These are phyloP conservation scores for Fallopia convolvulus DNA, from an alignment of 148 eudicot genomes.

Conservation along the genomic window DNA sequence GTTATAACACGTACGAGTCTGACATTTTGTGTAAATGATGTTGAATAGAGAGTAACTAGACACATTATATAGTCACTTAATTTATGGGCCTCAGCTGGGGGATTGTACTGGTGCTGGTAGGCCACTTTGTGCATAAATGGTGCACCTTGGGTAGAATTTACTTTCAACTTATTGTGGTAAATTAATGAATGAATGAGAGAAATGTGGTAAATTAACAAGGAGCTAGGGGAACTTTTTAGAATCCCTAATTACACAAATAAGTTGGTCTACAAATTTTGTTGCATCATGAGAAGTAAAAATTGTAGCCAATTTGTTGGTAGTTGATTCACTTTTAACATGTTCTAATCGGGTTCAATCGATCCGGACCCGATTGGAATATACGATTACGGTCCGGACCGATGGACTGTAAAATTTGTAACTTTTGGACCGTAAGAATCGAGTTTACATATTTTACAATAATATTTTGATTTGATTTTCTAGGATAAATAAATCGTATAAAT, in stretches of 20 bases:
- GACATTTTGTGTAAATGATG: conserved; percentile 10
- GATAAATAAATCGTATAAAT: too few species aligned
- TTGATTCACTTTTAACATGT: not conserved
- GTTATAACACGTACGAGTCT: not conserved
- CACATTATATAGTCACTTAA: conserved; percentile 8
- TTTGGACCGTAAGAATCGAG: too few species aligned
- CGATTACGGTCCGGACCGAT: too few species aligned
- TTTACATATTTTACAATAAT: too few species aligned
- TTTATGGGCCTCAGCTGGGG: not conserved
- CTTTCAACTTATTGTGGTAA: too few species aligned
- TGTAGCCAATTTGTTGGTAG: not conserved
- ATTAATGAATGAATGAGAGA: not conserved
- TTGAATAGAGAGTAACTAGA: conserved; percentile 9
- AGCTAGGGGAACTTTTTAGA: not conserved
- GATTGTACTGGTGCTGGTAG: not conserved
- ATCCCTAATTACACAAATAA: not conserved
- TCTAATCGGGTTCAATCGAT: too few species aligned
- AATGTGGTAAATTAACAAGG: not conserved
- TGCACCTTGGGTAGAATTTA: not conserved
- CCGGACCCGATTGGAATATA: too few species aligned
- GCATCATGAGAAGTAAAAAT: not conserved
- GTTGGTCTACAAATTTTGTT: not conserved
- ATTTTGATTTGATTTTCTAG: too few species aligned
- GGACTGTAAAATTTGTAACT: too few species aligned
- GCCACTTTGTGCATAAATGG: conserved; percentile 4